These are phyloP conservation scores for Aureobasidium namibiae DNA, from an alignment of 2,329 filamentous ascomycete species.

Conservation along the genomic window DNA sequence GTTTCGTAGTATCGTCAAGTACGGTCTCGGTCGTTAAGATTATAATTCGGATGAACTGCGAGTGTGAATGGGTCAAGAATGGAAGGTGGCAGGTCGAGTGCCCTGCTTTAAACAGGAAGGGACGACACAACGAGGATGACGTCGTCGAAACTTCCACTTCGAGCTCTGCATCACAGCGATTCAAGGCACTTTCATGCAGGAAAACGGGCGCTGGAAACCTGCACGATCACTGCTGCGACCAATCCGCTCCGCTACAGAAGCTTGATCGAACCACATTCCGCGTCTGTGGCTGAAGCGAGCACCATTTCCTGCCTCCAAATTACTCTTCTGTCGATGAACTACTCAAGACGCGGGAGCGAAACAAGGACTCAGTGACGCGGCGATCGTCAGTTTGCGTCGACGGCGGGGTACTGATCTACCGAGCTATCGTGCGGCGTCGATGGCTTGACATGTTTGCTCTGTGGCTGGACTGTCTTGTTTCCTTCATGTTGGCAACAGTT, in stretches of 20 bases:
- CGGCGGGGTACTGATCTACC: neutral
- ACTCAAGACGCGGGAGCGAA: neutral
- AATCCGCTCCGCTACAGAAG: neutral
- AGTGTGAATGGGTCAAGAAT: neutral
- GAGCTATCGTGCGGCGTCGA: neutral
- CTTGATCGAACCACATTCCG: neutral
- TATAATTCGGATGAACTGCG: neutral
- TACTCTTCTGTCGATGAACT: neutral
- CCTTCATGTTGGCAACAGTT: constrained; percentile 3
- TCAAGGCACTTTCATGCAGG: neutral
- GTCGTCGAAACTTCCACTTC: neutral
- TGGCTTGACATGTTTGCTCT: neutral
- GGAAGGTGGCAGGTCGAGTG: neutral
- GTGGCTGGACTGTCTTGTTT: neutral
- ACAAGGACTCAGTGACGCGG: neutral
- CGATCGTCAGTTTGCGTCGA: neutral
- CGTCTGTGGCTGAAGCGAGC: neutral
- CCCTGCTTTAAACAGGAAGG: neutral
- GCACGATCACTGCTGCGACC: neutral
- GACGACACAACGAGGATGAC: neutral
- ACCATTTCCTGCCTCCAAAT: neutral
- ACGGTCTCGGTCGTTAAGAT: neutral
- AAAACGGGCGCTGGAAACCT: neutral
- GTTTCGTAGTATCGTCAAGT: neutral
- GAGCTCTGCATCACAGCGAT: neutral